Percentiles rank a stretch among this genome's conserved stretches.
These are phyloP conservation scores for Chlamydomonas schloesseri DNA, from an alignment of 139 green algal genomes.

Conservation along the genomic window DNA sequence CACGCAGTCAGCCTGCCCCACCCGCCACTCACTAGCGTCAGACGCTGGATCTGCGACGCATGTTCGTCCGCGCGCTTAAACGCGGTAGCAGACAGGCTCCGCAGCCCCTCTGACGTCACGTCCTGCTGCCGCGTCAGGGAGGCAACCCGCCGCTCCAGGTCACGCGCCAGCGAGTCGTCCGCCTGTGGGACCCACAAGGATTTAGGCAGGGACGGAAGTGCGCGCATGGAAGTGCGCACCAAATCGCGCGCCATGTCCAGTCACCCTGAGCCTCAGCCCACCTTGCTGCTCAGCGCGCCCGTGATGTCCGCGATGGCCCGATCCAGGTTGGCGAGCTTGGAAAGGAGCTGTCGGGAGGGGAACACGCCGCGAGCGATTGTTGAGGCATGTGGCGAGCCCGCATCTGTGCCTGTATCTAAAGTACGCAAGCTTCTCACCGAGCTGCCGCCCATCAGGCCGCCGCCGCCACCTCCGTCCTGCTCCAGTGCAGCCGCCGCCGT, in stretches of 20 bases:
- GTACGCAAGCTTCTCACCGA: no score
- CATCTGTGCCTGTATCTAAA: no score
- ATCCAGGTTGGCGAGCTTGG: slow-evolving; percentile 18
- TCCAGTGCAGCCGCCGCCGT: slow-evolving; percentile 4
- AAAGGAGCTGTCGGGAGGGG: slow-evolving; percentile 9
- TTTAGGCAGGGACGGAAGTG: no score
- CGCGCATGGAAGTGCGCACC: no score
- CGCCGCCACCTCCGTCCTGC: neutral
- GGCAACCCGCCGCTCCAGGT: slow-evolving; percentile 39
- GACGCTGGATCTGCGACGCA: slow-evolving; percentile 53
- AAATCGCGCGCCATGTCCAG: no score
- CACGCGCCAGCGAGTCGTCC: slow-evolving; percentile 25
- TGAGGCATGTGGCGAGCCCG: no score
- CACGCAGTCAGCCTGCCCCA: no score
- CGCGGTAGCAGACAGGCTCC: slow-evolving; percentile 37
- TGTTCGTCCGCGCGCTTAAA: slow-evolving; percentile 59
- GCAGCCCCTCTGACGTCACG: slow-evolving; percentile 43
- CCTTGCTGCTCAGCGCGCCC: neutral
- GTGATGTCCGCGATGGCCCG: neutral
- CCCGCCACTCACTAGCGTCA: slow-evolving; percentile 43
- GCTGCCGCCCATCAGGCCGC: neutral
- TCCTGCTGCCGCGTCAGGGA: slow-evolving; percentile 34
- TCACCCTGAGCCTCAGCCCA: no score
- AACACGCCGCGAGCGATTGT: neutral
- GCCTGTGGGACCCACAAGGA: slow-evolving; percentile 13